Conservation (phyloP, 805 yeast genomes). For the Isabelozyma rhagii region DNA sequence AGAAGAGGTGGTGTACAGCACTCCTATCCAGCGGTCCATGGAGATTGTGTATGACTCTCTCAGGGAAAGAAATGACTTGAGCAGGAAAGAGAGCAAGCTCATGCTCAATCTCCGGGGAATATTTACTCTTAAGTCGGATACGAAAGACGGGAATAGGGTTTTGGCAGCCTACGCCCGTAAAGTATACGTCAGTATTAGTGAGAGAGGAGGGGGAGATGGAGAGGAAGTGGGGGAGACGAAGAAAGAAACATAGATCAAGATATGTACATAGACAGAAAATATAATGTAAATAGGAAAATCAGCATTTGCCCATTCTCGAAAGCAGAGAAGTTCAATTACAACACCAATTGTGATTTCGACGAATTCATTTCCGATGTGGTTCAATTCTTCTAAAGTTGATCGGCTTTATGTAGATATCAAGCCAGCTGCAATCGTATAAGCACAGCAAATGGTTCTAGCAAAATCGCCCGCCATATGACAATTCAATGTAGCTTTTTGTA, state of each 20-base stretch:
- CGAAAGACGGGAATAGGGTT: constrained; percentile 10
- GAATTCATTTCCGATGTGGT: too few relatives aligned
- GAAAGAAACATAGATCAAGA: background rate
- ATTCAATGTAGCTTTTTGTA: too few relatives aligned
- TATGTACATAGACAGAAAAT: background rate
- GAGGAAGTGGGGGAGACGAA: background rate
- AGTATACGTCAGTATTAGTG: constrained; percentile 5
- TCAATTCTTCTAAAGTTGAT: too few relatives aligned
- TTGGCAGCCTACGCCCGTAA: constrained; percentile 7
- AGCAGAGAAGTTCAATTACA: too few relatives aligned
- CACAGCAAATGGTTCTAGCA: too few relatives aligned
- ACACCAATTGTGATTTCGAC: too few relatives aligned
- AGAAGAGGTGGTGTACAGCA: constrained; percentile 12
- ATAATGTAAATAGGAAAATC: too few relatives aligned
- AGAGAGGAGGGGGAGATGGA: background rate
- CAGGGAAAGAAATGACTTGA: constrained; percentile 12
- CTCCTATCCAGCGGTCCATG: constrained; percentile 18
- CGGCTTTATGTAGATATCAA: too few relatives aligned
- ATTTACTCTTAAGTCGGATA: constrained; percentile 9
- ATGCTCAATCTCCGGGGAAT: constrained; percentile 15
- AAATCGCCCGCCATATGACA: too few relatives aligned
- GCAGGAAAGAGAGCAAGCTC: constrained; percentile 14
- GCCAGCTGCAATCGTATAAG: too few relatives aligned
- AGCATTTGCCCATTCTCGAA: too few relatives aligned
- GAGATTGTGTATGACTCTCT: constrained; percentile 18